Percentiles rank a stretch among this genome's conserved stretches.
Evolutionary conservation across 202 grass and related monocot species (phyloP).

Genomic region (Sporobolus alterniflorus): DNA sequence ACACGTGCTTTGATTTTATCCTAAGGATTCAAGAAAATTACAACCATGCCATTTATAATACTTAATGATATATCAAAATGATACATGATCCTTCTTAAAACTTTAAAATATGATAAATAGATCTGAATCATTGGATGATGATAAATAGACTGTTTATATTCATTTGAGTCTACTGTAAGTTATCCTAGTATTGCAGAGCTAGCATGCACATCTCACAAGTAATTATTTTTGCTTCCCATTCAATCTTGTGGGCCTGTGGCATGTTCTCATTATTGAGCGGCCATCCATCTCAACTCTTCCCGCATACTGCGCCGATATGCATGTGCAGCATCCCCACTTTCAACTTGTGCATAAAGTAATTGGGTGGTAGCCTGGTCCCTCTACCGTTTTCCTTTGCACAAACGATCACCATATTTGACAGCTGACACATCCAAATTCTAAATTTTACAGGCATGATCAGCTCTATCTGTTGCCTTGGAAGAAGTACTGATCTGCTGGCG

Average conservation of each 20-base stretch:
- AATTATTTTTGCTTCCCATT: neutral
- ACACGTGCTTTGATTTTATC: too few relatives aligned
- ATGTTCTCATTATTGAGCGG: slow-evolving; percentile 54
- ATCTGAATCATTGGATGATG: too few relatives aligned
- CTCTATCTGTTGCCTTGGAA: slow-evolving; percentile 22
- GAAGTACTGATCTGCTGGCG: neutral
- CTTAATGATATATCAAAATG: too few relatives aligned
- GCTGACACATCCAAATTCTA: slow-evolving; percentile 26
- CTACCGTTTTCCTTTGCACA: slow-evolving; percentile 23
- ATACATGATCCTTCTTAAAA: too few relatives aligned
- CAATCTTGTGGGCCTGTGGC: neutral
- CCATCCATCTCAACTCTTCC: slow-evolving; percentile 10
- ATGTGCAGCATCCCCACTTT: slow-evolving; percentile 43
- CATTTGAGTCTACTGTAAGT: too few relatives aligned
- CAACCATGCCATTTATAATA: too few relatives aligned
- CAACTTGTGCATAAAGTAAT: slow-evolving; percentile 21
- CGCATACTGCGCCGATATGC: slow-evolving; percentile 18
- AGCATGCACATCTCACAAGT: slow-evolving; percentile 2
- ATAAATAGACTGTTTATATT: too few relatives aligned
- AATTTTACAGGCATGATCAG: slow-evolving; percentile 26
- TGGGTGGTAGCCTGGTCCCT: slow-evolving; percentile 44
- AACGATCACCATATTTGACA: neutral
- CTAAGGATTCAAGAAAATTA: too few relatives aligned
- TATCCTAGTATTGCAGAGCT: neutral
- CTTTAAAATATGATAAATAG: too few relatives aligned